These are phyloP conservation scores for Malus asiatica DNA, from an alignment of 306 rosid genomes.

Conservation along the genomic window DNA sequence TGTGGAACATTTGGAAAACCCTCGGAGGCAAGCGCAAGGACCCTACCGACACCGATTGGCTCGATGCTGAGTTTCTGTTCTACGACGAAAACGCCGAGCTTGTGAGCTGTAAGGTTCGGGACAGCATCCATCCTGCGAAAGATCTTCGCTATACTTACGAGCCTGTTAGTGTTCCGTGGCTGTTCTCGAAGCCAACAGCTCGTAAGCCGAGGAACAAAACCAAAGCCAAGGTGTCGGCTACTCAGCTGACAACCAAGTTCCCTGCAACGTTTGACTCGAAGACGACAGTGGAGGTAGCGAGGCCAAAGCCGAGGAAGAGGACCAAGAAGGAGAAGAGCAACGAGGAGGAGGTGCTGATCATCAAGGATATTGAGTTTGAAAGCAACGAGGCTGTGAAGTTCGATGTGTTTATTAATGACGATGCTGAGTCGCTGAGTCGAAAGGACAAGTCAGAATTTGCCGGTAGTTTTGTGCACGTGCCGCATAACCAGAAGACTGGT, in stretches of 20 bases:
- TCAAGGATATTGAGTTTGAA: slow-evolving; percentile 21
- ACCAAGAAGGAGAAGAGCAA: slow-evolving; percentile 42
- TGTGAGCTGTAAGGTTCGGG: slow-evolving; percentile 51
- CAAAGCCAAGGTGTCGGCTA: neutral
- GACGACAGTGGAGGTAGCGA: neutral
- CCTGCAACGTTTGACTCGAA: neutral
- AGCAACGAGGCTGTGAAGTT: slow-evolving; percentile 8
- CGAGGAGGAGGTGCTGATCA: slow-evolving; percentile 43
- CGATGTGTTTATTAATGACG: slow-evolving; percentile 16
- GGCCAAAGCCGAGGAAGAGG: slow-evolving; percentile 37
- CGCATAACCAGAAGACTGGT: neutral
- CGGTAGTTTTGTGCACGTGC: slow-evolving; percentile 12
- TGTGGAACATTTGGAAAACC: slow-evolving; percentile 68
- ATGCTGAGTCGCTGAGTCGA: slow-evolving; percentile 1
- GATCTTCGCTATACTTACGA: slow-evolving; percentile 54
- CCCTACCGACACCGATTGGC: slow-evolving; percentile 45
- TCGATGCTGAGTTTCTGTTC: slow-evolving; percentile 55
- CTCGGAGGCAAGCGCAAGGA: slow-evolving; percentile 41
- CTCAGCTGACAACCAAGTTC: neutral
- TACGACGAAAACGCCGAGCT: slow-evolving; percentile 61
- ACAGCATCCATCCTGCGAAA: slow-evolving; percentile 42
- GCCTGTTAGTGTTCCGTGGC: slow-evolving; percentile 63
- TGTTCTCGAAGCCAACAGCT: slow-evolving; percentile 39
- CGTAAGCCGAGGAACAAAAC: slow-evolving; percentile 10
- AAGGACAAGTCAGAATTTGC: slow-evolving; percentile 15